Evolutionary conservation across 805 yeast genomes (phyloP).

Genomic region (Priceomyces carsonii): DNA sequence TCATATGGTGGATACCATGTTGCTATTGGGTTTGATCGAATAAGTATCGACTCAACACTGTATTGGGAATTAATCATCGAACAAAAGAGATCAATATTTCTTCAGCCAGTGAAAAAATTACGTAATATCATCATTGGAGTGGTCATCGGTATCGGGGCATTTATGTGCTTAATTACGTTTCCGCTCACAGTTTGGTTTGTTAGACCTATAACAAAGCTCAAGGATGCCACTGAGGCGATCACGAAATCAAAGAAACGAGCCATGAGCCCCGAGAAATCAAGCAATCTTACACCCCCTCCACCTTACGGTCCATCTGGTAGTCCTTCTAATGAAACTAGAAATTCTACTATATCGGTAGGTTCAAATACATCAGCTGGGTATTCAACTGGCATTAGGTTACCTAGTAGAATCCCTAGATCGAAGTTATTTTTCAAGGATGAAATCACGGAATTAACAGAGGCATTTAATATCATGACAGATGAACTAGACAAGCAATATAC

Average conservation of each 20-base stretch:
- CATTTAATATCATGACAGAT: constrained; percentile 89
- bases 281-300: constrained; percentile 17
- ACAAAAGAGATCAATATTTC: constrained; percentile 58
- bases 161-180: constrained; percentile 73
- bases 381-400: constrained; percentile 41
- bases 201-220: constrained; percentile 75
- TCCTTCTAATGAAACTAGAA: constrained; percentile 32
- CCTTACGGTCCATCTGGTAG: constrained; percentile 10
- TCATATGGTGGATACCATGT: constrained; percentile 21
- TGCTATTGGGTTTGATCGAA: constrained; percentile 36
- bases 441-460: constrained; percentile 80
- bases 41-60: constrained; percentile 32
- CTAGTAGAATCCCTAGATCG: constrained; percentile 34
- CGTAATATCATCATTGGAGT: constrained; percentile 74
- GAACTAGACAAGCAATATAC: constrained; percentile 83
- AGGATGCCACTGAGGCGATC: constrained; percentile 78
- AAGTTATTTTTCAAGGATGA: constrained; percentile 72
- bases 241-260: constrained; percentile 42
- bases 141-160: constrained; percentile 73
- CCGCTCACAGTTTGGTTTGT: constrained; percentile 85
- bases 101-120: constrained; percentile 61
- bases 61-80: constrained; percentile 76
- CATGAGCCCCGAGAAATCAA: constrained; percentile 3
- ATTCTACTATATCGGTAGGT: constrained; percentile 27
- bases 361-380: constrained; percentile 40